phyloP scores from a whole-genome alignment of 23 red algal genomes.

The Gracilariopsis chorda region DNA sequence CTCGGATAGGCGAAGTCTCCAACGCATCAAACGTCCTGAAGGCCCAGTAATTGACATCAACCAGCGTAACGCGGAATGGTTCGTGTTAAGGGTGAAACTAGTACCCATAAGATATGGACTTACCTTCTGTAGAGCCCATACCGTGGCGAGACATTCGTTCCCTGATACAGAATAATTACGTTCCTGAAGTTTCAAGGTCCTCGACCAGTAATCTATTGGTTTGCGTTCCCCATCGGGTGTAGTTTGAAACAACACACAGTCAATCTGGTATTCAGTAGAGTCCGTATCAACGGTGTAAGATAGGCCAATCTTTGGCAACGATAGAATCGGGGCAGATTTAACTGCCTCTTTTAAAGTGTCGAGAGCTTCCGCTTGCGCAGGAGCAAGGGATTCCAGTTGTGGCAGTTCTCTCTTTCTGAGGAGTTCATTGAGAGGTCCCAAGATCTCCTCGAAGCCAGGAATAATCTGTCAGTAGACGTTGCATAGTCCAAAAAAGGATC shows the following conservation, averaged over 20 bases:
- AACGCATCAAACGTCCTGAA: no score
- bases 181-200: not conserved
- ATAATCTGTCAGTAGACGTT: conserved; percentile 10
- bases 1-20: no score
- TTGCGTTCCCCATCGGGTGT: not conserved
- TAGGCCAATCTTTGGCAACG: not conserved
- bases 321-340: not conserved
- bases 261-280: conserved; percentile 1
- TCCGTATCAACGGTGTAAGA: not conserved
- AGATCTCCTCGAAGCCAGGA: not conserved
- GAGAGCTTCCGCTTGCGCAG: conserved; percentile 12
- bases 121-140: not conserved
- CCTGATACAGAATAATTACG: conserved; percentile 2
- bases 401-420: not conserved
- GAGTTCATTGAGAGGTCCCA: not conserved
- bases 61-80: conserved; percentile 1
- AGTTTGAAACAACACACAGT: not conserved
- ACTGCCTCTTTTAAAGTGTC: not conserved
- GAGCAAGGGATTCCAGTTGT: not conserved
- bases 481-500: not conserved
- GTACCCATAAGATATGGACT: not conserved
- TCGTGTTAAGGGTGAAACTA: not conserved
- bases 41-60: no score
- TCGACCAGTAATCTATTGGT: not conserved
- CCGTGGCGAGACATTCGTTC: conserved; percentile 1